Base-by-base conservation (phyloP, 495 filamentous ascomycete species). In the Chaetomium cochliodes region DNA sequence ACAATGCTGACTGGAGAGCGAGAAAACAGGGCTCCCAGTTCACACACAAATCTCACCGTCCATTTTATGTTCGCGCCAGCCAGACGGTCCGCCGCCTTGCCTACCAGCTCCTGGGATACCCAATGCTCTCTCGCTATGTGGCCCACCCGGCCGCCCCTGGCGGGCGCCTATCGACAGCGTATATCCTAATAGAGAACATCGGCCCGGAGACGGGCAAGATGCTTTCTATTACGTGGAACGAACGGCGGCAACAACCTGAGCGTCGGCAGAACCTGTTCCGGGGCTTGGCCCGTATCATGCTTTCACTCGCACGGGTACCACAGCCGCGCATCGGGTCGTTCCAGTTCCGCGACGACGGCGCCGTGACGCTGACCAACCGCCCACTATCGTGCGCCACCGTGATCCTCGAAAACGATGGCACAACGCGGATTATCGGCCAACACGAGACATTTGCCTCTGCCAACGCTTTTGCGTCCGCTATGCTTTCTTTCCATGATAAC, bases 241-340 rank as follows among this genome's bases (percentile, higher is more conserved):
- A 47, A 18, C 44, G 2, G 15, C 44, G 44, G 16, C 9, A 3
- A 3, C 9, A 47, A 2, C 44, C 15, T 0, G 44, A 7, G 9
- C 15, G n/a, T 7, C 1, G 44, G 44, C 11, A 18, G 6, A 47
- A 18, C 3, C 44, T 79, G 18, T 78, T 77, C 41, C 66, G 51
- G 16, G 70, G 69, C 16, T 23, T 80, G 15, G 59, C 73, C 16
- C 57, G 63, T 25, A 69, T 77, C 5, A 72, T 79, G 41, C 58
- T 78, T 41, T 76, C 74, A 2, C 64, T 79, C 1, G 71, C 66
- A 12, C 70, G 67, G 12, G 30, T 72, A 0, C 72, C 65, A 25
- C 67, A 72, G 46, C 70, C 73, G 4, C 70, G 66, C 11, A 81
- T 81, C 39, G 78, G 77, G 3, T 72, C 79, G 18, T 76, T 77